A percentile compares a stretch with the other conserved stretches of the same genome.
These are phyloP conservation scores for Phytophthora pseudosyringae DNA, from an alignment of 352 stramenopile genomes.

Conservation along the genomic window DNA sequence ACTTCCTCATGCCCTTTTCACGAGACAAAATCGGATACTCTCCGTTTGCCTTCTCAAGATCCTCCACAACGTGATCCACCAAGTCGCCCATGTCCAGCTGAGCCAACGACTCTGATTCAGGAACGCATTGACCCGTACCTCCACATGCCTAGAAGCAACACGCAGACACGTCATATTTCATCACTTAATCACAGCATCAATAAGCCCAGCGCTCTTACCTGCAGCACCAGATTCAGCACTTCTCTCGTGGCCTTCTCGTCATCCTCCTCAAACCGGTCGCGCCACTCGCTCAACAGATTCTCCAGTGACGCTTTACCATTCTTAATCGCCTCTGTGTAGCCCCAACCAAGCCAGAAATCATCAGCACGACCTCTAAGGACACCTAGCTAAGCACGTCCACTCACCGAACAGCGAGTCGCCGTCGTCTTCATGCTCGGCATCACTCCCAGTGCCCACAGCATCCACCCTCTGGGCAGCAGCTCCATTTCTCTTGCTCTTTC, in stretches of 20 bases:
- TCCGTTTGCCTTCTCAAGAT: slow-evolving; percentile 65
- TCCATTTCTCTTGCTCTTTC: slow-evolving; percentile 18
- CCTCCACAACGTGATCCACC: slow-evolving; percentile 67
- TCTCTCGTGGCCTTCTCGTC: slow-evolving; percentile 61
- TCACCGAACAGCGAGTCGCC: slow-evolving; percentile 38
- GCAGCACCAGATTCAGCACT: slow-evolving; percentile 81
- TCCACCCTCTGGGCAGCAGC: slow-evolving; percentile 4
- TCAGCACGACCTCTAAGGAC: background rate
- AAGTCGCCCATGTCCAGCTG: slow-evolving; percentile 79
- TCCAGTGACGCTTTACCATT: slow-evolving; percentile 58
- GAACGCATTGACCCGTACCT: slow-evolving; percentile 55
- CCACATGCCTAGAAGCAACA: slow-evolving; percentile 53
- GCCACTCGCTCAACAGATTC: slow-evolving; percentile 68
- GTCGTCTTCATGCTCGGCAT: slow-evolving; percentile 21
- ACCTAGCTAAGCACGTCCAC: slow-evolving; percentile 3
- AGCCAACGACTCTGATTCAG: slow-evolving; percentile 57
- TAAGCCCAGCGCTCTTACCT: slow-evolving; percentile 35
- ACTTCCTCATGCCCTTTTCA: slow-evolving; percentile 64
- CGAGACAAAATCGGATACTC: slow-evolving; percentile 76
- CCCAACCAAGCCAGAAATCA: slow-evolving; percentile 13
- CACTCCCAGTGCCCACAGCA: slow-evolving; percentile 5
- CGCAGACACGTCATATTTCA: slow-evolving; percentile 8
- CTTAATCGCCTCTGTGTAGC: slow-evolving; percentile 60
- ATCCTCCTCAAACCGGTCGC: slow-evolving; percentile 72
- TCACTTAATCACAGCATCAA: slow-evolving; percentile 27